phyloP scores from a whole-genome alignment of 2,329 filamentous ascomycete genomes.

The Metarhizium humberi region DNA sequence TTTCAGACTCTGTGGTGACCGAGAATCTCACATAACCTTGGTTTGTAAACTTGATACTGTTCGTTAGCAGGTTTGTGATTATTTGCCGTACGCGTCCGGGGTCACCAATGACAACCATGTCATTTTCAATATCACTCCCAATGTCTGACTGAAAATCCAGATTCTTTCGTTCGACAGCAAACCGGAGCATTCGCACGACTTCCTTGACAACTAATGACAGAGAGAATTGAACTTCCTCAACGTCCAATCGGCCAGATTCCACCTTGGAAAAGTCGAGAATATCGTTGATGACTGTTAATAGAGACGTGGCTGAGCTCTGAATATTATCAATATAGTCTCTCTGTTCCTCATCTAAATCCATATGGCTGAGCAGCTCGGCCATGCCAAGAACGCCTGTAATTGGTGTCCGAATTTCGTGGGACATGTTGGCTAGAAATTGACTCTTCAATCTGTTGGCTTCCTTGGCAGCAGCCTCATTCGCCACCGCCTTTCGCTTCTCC shows the following conservation, averaged over 20 bases:
- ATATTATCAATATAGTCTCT: conserved; percentile 70
- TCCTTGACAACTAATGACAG: conserved; percentile 65
- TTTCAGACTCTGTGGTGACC: conserved; percentile 54
- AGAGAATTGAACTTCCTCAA: conserved; percentile 74
- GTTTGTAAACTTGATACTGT: conserved; percentile 67
- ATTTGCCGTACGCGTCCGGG: conserved; percentile 78
- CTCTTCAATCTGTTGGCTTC: conserved; percentile 74
- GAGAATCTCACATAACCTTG: conserved; percentile 59
- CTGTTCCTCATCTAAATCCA: conserved; percentile 59
- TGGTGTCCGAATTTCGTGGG: conserved; percentile 69
- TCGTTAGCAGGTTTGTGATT: conserved; percentile 68
- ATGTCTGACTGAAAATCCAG: conserved; percentile 62
- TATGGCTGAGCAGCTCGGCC: conserved; percentile 65
- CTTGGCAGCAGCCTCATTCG: conserved; percentile 69
- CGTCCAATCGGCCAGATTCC: conserved; percentile 66
- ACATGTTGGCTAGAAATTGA: conserved; percentile 74
- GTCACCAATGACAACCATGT: conserved; percentile 77
- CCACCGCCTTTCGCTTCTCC: conserved; percentile 61
- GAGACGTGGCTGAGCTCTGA: conserved; percentile 67
- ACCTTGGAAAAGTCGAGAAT: conserved; percentile 86
- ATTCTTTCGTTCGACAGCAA: conserved; percentile 72
- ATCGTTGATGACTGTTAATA: conserved; percentile 84
- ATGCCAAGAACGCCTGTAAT: conserved; percentile 76
- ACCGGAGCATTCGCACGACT: conserved; percentile 79
- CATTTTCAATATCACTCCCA: conserved; percentile 49